Evolutionary conservation across 257 asterid species (phyloP), one percentile per base, ranked within the genome.

Genomic region (Penstemon eatonii): DNA sequence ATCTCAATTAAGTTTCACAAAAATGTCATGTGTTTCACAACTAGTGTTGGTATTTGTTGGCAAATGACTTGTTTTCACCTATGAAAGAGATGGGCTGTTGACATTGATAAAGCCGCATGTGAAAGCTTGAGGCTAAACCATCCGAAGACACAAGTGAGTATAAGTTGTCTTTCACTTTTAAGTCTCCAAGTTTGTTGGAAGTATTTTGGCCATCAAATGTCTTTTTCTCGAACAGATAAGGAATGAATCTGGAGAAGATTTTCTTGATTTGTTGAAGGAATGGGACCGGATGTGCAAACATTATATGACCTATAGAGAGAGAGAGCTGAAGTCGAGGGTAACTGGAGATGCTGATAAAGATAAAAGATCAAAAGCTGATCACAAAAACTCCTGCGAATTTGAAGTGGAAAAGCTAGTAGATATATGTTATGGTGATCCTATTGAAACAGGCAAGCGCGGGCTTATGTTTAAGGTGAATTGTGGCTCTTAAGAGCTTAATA

Each of bases 81-180:
- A 25, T 56, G 38, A 66, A 73, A 82, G 85, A 79, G 77, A 79
- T 82, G 87, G 87, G 81, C 85, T 13, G 85, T 79, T 58, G 87
- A 82, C 75, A 64, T 61, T 43, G 77, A 77, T 39, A 64, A 74
- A 72, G 74, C 82, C 51, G 84, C 87, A 67, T 79, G 87, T 63
- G 49, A 75, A 68, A 82, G 83, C 77, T 58, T 82, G 82, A 77
- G 69, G 79, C 56, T 74, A 56, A 82, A 82, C 67, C 87, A 82
- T 74, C 75, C 78, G 4, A 78, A 69, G 66, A 72, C 85, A 46
- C 79, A 82, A 53, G 84, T 82, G 47, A 54, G 76, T 63, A 51
- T 54, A 56, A 65, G 13, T 65, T 55, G 39, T 66, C 71, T 11
- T 60, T 46, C 54, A 18, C 59, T 41, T 65, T 36, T 12, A 59